Base-by-base conservation (phyloP, 768 basidiomycete genomes). In the Auriscalpium vulgare region DNA sequence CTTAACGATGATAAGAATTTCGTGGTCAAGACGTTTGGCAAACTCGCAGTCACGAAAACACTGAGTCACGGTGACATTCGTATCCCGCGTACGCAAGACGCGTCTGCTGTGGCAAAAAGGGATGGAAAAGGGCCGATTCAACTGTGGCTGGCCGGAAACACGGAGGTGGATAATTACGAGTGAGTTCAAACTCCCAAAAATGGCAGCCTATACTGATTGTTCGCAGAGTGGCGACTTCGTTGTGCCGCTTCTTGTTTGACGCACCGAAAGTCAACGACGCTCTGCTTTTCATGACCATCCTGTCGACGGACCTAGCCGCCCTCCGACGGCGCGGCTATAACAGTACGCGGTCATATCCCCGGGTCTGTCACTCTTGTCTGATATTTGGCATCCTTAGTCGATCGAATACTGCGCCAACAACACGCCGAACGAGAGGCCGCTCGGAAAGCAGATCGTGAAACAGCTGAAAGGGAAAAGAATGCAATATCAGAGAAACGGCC, bases 161-260 rank as follows among this genome's bases (percentile, higher is more conserved):
- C 85, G 1, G 80, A 87, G 59, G 75, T 90, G 46, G 91, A 97
- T 63, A 89, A 95, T 81, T 97, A 89, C 64, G 95, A 97, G 91
- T 92, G 64, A 73, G 91, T 82, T 5, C 37, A 19, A 19, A 37
- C 21, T 60, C 11, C 38, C 49, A 23, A 4, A 47, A 19, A 36
- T 50, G 23, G 7, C 40, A n/a, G 54, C 48, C 35, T 23, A 50
- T 44, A 55, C 13, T 48, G 16, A 36, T 37, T 55, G 16, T 54
- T 44, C 23, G 2, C 50, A 95, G 93, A 69, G 85, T 98, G 13
- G 87, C 95, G 0, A 85, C 84, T 1, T 87, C 89, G 1, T 72
- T 98, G 35, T 92, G 91, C 67, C 83, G 84, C 16, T 67, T 88
- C 8, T 69, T 97, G 35, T 90, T 97, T 59, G 81, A 87, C 54